Evolutionary conservation across 768 basidiomycete genomes (phyloP).

Genomic region (Cystofilobasidium bisporidii): DNA sequence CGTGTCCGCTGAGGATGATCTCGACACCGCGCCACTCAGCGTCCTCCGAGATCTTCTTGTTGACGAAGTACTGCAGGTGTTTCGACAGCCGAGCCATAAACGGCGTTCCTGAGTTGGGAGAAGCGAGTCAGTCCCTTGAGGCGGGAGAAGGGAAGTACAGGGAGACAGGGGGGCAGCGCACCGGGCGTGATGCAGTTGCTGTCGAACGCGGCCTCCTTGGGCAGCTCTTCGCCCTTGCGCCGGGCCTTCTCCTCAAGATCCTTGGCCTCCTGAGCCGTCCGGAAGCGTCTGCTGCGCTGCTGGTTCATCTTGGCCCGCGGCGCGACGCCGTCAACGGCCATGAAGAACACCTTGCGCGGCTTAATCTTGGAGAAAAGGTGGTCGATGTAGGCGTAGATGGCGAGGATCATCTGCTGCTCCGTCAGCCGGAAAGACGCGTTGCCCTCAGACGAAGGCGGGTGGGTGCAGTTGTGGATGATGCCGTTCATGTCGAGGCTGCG

Average conservation of each 20-base stretch:
- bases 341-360: constrained; percentile 88
- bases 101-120: constrained; percentile 82
- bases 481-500: constrained; percentile 83
- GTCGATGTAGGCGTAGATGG: constrained; percentile 94
- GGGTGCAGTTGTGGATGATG: constrained; percentile 60
- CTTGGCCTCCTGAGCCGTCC: constrained; percentile 84
- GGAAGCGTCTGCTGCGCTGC: constrained; percentile 83
- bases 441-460: constrained; percentile 75
- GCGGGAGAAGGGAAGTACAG: background rate
- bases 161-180: constrained; percentile 38
- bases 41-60: constrained; percentile 97
- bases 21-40: constrained; percentile 85
- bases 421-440: constrained; percentile 91
- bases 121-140: no score
- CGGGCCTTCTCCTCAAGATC: constrained; percentile 79
- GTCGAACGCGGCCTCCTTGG: constrained; percentile 80
- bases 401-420: constrained; percentile 94
- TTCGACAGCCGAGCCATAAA: constrained; percentile 91
- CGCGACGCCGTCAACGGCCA: constrained; percentile 97
- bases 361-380: constrained; percentile 94
- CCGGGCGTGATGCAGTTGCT: constrained; percentile 98
- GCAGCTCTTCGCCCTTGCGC: constrained; percentile 79
- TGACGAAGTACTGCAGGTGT: constrained; percentile 89
- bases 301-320: constrained; percentile 99
- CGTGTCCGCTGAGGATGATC: constrained; percentile 91